Evolutionary conservation across 2,329 filamentous ascomycete genomes (phyloP).

Genomic region (Colletotrichum horii): DNA sequence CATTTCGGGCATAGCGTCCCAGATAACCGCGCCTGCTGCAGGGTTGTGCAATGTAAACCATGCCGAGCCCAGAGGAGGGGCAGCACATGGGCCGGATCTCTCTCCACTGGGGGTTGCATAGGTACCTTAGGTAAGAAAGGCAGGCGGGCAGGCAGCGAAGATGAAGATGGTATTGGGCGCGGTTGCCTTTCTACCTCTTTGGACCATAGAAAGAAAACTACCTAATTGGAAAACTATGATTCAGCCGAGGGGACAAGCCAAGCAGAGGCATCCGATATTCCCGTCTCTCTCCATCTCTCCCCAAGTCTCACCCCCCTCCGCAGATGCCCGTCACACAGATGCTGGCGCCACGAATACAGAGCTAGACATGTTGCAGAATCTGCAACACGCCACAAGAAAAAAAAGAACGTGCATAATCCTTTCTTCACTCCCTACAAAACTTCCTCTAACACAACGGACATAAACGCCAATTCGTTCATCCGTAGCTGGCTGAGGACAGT

Average conservation of each 20-base stretch:
- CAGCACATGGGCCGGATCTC: background rate
- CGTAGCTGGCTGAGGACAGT: background rate
- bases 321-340: background rate
- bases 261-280: background rate
- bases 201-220: background rate
- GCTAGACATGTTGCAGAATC: slow-evolving; percentile 19
- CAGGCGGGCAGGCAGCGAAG: background rate
- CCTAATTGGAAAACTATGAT: background rate
- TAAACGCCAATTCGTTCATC: background rate
- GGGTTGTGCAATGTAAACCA: slow-evolving; percentile 10
- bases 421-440: background rate
- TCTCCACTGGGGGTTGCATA: background rate
- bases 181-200: background rate
- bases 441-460: background rate
- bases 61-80: background rate
- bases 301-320: background rate
- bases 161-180: background rate
- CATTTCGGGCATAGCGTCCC: slow-evolving; percentile 12
- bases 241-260: background rate
- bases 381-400: slow-evolving; percentile 15
- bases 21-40: slow-evolving; percentile 16
- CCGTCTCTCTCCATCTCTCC: background rate
- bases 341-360: slow-evolving; percentile 1
- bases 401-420: slow-evolving; percentile 6
- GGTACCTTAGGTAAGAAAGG: too few relatives aligned